A percentile compares a stretch with the other conserved stretches of the same genome.
phyloP scores from a whole-genome alignment of 78 protist species.

The Chrysochromulina parva region DNA sequence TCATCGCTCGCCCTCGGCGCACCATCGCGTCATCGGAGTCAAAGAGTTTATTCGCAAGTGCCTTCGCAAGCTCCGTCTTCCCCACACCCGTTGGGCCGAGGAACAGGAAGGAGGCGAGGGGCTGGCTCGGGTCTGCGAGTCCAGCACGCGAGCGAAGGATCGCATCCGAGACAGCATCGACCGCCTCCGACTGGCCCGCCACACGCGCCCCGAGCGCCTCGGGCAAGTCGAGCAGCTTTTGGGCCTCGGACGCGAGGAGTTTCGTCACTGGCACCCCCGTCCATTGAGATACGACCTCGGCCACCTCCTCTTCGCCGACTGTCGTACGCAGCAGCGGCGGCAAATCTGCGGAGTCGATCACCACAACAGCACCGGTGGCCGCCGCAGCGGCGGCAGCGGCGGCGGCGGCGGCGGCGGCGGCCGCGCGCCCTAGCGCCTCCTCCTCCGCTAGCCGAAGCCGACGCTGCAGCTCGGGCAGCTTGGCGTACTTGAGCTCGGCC shows the following conservation, averaged over 20 bases:
- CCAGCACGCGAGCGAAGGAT: constrained; percentile 57
- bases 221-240: constrained; percentile 66
- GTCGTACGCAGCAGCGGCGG: constrained; percentile 34
- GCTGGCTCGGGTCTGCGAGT: constrained; percentile 45
- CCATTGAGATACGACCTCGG: constrained; percentile 58
- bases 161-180: constrained; percentile 46
- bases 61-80: constrained; percentile 95
- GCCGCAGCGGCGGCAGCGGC: not conserved
- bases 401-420: no score
- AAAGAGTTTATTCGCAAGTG: constrained; percentile 85
- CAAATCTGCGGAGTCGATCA: not conserved
- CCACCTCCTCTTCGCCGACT: constrained; percentile 44
- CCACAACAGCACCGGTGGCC: not conserved
- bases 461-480: not conserved
- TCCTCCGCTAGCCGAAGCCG: not conserved
- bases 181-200: constrained; percentile 50
- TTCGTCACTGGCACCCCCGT: constrained; percentile 51
- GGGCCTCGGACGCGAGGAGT: constrained; percentile 40
- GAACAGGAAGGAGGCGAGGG: constrained; percentile 60
- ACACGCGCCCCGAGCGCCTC: constrained; percentile 33
- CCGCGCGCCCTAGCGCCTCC: not conserved
- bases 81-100: constrained; percentile 93
- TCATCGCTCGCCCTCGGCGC: constrained; percentile 64
- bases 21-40: constrained; percentile 88
- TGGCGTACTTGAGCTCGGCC: constrained; percentile 49